phyloP scores from a whole-genome alignment of 257 asterid species.

The Solanum okadae region DNA sequence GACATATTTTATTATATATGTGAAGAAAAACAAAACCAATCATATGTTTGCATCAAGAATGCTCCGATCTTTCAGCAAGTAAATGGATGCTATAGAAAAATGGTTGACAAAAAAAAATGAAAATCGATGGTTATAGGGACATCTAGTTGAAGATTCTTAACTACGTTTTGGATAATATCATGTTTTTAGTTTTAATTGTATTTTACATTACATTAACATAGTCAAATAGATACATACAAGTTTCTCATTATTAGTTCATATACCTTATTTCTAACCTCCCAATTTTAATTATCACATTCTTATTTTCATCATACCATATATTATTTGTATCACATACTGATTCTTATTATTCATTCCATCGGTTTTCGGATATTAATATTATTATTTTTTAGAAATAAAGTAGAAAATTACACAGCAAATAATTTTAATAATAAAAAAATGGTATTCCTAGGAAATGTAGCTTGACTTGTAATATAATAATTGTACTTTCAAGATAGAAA shows the following conservation, averaged over 20 bases:
- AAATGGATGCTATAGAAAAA: not conserved
- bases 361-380: not conserved
- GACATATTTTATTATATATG: not conserved
- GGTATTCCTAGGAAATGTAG: not conserved
- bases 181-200: not conserved
- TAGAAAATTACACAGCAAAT: not conserved
- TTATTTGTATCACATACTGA: not conserved
- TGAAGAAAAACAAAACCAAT: not conserved
- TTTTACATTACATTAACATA: not conserved
- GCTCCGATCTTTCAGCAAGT: not conserved
- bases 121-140: not conserved
- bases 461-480: not conserved
- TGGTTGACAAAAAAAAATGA: not conserved
- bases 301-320: not conserved
- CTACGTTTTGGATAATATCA: not conserved
- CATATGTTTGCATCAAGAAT: not conserved
- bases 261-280: not conserved
- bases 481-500: not conserved
- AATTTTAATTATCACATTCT: not conserved
- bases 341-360: not conserved
- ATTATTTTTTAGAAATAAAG: not conserved
- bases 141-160: not conserved
- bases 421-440: not conserved
- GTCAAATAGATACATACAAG: not conserved
- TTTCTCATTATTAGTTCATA: not conserved